phyloP scores from a whole-genome alignment of 176 grass and related monocot genomes.

The Musa acuminata region DNA sequence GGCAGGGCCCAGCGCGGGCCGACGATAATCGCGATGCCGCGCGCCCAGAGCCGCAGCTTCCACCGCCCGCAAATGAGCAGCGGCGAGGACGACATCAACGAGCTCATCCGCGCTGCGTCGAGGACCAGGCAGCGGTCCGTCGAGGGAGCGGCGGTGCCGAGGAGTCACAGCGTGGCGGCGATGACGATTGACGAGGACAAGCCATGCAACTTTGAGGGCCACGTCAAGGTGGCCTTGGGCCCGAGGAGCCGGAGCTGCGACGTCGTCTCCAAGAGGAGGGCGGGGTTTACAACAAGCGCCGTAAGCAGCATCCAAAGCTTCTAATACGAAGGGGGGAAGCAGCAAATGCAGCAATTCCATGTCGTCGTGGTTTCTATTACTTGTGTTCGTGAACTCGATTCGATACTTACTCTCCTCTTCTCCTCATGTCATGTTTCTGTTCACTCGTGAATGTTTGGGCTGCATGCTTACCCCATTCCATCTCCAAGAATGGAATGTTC shows the following conservation, averaged over 20 bases:
- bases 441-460: too few species aligned
- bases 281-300: too few species aligned
- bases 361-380: too few species aligned
- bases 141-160: background rate
- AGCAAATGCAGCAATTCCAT: too few species aligned
- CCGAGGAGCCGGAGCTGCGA: slow-evolving; percentile 38
- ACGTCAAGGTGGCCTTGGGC: slow-evolving; percentile 11
- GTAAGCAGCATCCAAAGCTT: too few species aligned
- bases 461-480: too few species aligned
- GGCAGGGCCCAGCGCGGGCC: slow-evolving; percentile 15
- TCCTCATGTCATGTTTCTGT: too few species aligned
- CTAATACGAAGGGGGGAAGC: too few species aligned
- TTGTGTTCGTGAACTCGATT: too few species aligned
- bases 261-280: background rate
- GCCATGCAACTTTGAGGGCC: slow-evolving; percentile 34
- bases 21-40: background rate
- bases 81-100: slow-evolving; percentile 46
- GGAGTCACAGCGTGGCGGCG: slow-evolving; percentile 54
- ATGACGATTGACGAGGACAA: slow-evolving; percentile 68
- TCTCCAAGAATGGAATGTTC: too few species aligned
- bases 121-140: slow-evolving; percentile 20
- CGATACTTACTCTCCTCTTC: too few species aligned
- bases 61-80: background rate
- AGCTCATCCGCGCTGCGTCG: slow-evolving; percentile 58
- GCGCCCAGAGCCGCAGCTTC: slow-evolving; percentile 29